Base-by-base conservation (phyloP, 1,284 basidiomycete species). In the Puccinia brachypodii region DNA sequence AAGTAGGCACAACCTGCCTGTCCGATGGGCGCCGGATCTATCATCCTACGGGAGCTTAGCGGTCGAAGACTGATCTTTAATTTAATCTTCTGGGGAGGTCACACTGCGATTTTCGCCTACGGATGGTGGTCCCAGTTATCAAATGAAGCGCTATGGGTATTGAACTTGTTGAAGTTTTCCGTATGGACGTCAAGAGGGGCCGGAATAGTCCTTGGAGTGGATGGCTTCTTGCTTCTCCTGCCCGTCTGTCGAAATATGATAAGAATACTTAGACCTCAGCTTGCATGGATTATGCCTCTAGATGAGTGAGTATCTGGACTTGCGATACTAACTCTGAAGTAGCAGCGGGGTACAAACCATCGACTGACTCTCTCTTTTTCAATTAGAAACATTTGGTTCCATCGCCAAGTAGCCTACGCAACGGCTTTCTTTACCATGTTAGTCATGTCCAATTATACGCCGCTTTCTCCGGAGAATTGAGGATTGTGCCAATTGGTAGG, bases 181-280 rank as follows among this genome's bases (percentile, higher is more conserved):
- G 79, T 81, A 19, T 81, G 79, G 79, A 75, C 58, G 7, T 81
- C 79, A 8, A 64, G 79, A 68, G 79, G 79, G 2, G 79, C 79
- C 1, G 79, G 79, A 38, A 60, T 81, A 13, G 60, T 62, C 36
- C 72, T 81, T 33, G 79, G 60, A 14, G 40, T 81, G 1, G 72
- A 81, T 58, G 79, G 79, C 22, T 72, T 73, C 56, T 53, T 81
- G 36, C 56, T 81, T 16, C 60, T 64, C 28, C 22, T 75, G 8
- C 69, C 44, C n/a, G 72, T 81, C 22, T 81, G 79, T 58, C 69
- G 79, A 53, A 81, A 68, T 40, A 28, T 73, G 8, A 81, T 81
- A 14, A 68, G 58, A 64, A 36, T 81, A 36, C 62, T 81, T 14
- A 60, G 79, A 13, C 79, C 79, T 11, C 69, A 75, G 38, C 62